Conservation (phyloP, 2,329 filamentous ascomycete species). For the Delphinella strobiligena region DNA sequence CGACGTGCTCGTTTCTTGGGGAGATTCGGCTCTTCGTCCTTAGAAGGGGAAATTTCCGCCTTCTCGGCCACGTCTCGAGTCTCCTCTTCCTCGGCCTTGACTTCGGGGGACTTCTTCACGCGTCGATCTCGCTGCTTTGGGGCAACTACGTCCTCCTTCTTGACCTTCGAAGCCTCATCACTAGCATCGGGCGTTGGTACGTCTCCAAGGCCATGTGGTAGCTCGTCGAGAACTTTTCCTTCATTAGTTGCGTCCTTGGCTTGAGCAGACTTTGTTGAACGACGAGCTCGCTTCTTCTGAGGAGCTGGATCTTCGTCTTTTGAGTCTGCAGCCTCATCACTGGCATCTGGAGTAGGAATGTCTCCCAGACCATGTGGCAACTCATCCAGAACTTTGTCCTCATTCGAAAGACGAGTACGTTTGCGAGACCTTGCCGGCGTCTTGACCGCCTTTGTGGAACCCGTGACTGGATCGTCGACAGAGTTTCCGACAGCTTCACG, state of each 20-base stretch:
- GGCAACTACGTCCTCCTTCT: slow-evolving; percentile 10
- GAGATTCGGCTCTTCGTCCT: slow-evolving; percentile 10
- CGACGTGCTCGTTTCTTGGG: slow-evolving; percentile 12
- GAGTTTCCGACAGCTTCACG: no score
- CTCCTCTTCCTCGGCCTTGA: no score
- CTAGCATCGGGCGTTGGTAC: slow-evolving; percentile 17
- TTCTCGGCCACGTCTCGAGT: no score
- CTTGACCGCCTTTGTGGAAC: no score
- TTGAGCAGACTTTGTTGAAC: slow-evolving; percentile 6
- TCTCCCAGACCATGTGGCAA: slow-evolving; percentile 46
- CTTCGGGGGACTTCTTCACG: no score
- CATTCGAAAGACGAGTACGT: slow-evolving; percentile 19
- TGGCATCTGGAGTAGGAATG: slow-evolving; percentile 17
- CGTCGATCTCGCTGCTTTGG: no score
- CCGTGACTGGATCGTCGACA: no score
- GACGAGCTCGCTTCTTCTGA: slow-evolving; percentile 9
- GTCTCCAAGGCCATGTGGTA: slow-evolving; percentile 44
- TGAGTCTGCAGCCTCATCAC: slow-evolving; percentile 10
- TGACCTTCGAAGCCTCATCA: slow-evolving; percentile 10
- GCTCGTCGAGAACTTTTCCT: slow-evolving; percentile 28
- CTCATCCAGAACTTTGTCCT: slow-evolving; percentile 28
- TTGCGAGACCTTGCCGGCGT: slow-evolving; percentile 21
- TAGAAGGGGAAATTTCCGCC: no score
- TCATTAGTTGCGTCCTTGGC: neutral
- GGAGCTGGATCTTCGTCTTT: slow-evolving; percentile 10